Percentiles rank a stretch among this genome's conserved stretches.
Evolutionary conservation across 2,329 filamentous ascomycete species (phyloP).

Genomic region (Teratosphaeria destructans): DNA sequence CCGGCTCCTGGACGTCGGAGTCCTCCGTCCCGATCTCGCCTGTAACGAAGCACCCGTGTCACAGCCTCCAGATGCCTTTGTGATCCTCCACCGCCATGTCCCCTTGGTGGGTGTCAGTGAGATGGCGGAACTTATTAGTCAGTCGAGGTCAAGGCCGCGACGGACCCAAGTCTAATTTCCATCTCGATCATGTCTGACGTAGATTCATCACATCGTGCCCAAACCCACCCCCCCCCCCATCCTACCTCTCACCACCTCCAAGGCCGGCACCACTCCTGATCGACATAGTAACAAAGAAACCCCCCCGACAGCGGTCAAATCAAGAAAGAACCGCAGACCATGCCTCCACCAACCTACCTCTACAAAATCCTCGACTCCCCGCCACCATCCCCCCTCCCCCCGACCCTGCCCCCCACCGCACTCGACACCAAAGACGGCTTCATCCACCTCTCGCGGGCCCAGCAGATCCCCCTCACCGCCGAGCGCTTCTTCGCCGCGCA

Average conservation of each 20-base stretch:
- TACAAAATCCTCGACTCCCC: conserved; percentile 21
- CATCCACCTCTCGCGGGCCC: conserved; percentile 18
- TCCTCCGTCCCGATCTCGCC: neutral
- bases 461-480: conserved; percentile 19
- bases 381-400: conserved; percentile 14
- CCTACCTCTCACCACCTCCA: neutral
- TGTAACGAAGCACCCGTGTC: neutral
- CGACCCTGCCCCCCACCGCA: conserved; percentile 12
- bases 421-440: conserved; percentile 20
- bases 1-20: neutral
- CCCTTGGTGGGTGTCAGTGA: neutral
- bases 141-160: neutral
- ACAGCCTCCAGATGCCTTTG: neutral
- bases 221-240: too few species aligned
- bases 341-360: conserved; percentile 7
- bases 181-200: neutral
- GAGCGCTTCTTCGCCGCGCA: conserved; percentile 17
- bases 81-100: neutral
- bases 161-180: neutral
- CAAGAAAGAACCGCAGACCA: neutral
- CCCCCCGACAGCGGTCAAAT: neutral
- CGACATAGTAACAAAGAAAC: neutral
- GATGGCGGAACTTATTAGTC: neutral
- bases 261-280: neutral
- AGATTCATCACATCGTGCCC: neutral